Percentiles rank a stretch among this genome's conserved stretches.
These are phyloP conservation scores for Gracilaria gracilis DNA, from an alignment of 23 red algal species.

Conservation along the genomic window DNA sequence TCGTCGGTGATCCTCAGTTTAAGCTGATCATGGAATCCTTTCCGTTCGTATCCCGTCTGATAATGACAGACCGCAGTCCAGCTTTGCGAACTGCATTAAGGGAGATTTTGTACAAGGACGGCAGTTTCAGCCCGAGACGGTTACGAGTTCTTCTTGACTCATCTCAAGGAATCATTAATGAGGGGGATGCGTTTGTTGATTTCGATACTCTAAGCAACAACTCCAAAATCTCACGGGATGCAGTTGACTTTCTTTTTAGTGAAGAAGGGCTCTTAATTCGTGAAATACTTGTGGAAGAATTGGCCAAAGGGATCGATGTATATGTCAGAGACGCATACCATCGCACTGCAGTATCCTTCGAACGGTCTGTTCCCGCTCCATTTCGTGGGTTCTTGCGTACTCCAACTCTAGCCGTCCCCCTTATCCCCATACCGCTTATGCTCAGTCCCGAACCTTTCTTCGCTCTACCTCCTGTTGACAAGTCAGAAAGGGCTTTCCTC, in stretches of 20 bases:
- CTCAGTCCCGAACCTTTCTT: constrained; percentile 28
- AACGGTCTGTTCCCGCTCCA: constrained; percentile 55
- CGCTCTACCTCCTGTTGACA: constrained; percentile 64
- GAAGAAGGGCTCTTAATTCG: constrained; percentile 79
- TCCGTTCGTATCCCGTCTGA: constrained; percentile 81
- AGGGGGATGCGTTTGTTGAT: constrained; percentile 95
- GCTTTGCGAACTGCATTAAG: constrained; percentile 68
- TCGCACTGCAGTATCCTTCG: constrained; percentile 34
- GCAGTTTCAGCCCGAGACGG: constrained; percentile 74
- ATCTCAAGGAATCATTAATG: constrained; percentile 81
- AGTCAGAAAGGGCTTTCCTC: constrained; percentile 52
- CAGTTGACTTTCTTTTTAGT: constrained; percentile 79
- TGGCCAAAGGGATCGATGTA: constrained; percentile 81
- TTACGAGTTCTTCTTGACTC: constrained; percentile 89
- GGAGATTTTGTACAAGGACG: constrained; percentile 93
- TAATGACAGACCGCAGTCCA: constrained; percentile 81
- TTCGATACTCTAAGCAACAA: constrained; percentile 85
- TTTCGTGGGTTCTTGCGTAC: constrained; percentile 7
- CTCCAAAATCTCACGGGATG: constrained; percentile 57
- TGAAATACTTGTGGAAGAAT: constrained; percentile 83
- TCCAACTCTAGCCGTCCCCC: background rate
- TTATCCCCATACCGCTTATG: constrained; percentile 44
- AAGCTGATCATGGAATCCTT: constrained; percentile 95
- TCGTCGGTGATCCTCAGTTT: constrained; percentile 87
- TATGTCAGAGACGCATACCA: constrained; percentile 49